Percentiles rank a stretch among this genome's conserved stretches.
phyloP scores from a whole-genome alignment of 192 early-diverging fungal species.

The Gamsiella multidivaricata region DNA sequence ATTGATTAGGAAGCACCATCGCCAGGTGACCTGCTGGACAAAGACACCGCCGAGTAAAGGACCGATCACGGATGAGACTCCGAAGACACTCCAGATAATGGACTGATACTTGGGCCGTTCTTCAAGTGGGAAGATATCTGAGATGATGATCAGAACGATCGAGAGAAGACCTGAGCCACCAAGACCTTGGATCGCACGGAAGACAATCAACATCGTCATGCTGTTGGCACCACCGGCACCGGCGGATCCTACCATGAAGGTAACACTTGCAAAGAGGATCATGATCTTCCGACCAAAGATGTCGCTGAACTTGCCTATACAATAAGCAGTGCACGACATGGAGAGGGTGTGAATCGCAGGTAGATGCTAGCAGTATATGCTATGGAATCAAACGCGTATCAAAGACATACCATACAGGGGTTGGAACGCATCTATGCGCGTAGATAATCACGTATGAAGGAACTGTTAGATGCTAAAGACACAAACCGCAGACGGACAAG shows the following conservation, averaged over 20 bases:
- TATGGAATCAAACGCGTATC: too few relatives aligned
- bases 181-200: constrained; percentile 83
- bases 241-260: constrained; percentile 85
- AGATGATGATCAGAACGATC: constrained; percentile 82
- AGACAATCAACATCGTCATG: constrained; percentile 75
- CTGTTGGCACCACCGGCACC: constrained; percentile 83
- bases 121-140: constrained; percentile 86
- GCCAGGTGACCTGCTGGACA: constrained; percentile 73
- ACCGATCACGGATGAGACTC: constrained; percentile 80
- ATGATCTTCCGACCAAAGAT: constrained; percentile 90
- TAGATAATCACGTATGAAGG: not conserved
- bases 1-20: constrained; percentile 89
- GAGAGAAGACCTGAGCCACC: constrained; percentile 85
- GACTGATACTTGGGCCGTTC: constrained; percentile 91
- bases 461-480: not conserved
- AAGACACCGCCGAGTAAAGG: constrained; percentile 90
- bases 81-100: constrained; percentile 84
- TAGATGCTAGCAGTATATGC: not conserved
- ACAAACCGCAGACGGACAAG: not conserved
- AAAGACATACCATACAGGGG: constrained; percentile 20
- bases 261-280: constrained; percentile 76
- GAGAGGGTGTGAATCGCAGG: too few relatives aligned
- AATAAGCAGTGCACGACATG: not conserved
- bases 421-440: constrained; percentile 30
- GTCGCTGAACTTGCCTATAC: constrained; percentile 79